Base-by-base conservation (phyloP, 495 filamentous ascomycete genomes). In the Penicillium fimorum region DNA sequence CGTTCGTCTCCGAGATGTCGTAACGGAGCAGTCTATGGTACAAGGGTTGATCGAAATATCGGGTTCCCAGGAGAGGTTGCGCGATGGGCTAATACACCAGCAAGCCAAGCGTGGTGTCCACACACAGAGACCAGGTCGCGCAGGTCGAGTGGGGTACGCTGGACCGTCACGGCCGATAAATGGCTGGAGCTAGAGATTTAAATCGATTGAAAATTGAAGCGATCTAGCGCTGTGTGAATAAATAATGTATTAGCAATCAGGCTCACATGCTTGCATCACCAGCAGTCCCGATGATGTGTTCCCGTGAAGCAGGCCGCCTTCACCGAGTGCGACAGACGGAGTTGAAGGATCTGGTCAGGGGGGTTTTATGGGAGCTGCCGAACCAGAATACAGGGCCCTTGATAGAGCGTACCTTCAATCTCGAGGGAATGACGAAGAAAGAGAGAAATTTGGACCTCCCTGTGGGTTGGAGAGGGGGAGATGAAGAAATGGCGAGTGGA, bases 11-110 rank as follows among this genome's bases (percentile, higher is more conserved):
- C 59, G 58, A 61, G 47, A 50, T 58, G 55, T 70, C 59, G 62
- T 62, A 64, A 65, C 63, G 65, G 59, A 60, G 63, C 55, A 47
- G 47, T 64, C 59, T 69, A 70, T 68, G 66, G 53, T 68, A 73
- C 67, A 70, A 57, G 59, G 57, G 46, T 18, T 35, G 56, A 48
- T 41, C 53, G 56, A 33, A 41, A n/a, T 44, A 48, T 49, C 45
- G 56, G 40, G 45, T 37, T 40, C 50, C 45, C 50, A 53, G 51
- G 24, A 46, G 50, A 47, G 30, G 51, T 43, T 51, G 57, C 51
- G 53, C 62, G 52, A 58, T 53, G 63, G 56, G 47, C 52, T 59
- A 59, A 65, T 55, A 53, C 48, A 52, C 55, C 58, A 43, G 53
- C 47, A 50, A 50, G 47, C 47, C 43, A 50, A 50, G 47, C 41